A percentile compares a stretch with the other conserved stretches of the same genome.
These are phyloP conservation scores for Coprinellus micaceus DNA, from an alignment of 768 basidiomycete genomes.

Conservation along the genomic window DNA sequence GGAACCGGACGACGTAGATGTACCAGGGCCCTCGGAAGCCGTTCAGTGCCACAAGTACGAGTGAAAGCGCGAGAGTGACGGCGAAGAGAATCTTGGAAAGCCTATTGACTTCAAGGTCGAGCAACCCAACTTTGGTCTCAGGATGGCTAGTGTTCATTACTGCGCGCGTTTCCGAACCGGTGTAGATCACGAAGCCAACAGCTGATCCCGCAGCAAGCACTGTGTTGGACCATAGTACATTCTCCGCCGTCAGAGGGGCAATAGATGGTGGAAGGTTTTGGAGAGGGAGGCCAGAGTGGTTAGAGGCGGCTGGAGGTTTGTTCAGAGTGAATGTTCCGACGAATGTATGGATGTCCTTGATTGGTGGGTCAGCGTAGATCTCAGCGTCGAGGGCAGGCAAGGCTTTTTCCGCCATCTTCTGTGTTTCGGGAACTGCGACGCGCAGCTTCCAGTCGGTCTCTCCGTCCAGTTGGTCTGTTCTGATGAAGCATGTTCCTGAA, in stretches of 20 bases:
- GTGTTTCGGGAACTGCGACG: constrained; percentile 81
- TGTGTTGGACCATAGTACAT: constrained; percentile 95
- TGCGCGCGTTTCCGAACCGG: constrained; percentile 90
- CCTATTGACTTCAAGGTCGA: constrained; percentile 93
- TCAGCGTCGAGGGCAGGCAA: constrained; percentile 77
- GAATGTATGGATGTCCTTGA: constrained; percentile 95
- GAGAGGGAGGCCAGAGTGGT: constrained; percentile 31
- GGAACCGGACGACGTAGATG: constrained; percentile 92
- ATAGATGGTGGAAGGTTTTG: constrained; percentile 49
- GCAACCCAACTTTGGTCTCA: constrained; percentile 85
- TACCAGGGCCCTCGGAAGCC: constrained; percentile 96
- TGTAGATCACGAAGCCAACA: constrained; percentile 91
- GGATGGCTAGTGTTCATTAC: constrained; percentile 99
- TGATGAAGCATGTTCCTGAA: constrained; percentile 93
- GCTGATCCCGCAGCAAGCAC: constrained; percentile 94
- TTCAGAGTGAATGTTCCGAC: constrained; percentile 87
- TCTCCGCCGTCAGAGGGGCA: constrained; percentile 90
- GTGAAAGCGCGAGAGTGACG: constrained; percentile 88
- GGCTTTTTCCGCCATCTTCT: constrained; percentile 57
- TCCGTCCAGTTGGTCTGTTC: constrained; percentile 97
- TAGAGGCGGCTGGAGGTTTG: constrained; percentile 33
- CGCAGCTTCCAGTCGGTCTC: constrained; percentile 99
- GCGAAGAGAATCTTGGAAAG: constrained; percentile 96
- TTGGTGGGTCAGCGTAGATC: constrained; percentile 92
- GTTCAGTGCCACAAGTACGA: constrained; percentile 91